Evolutionary conservation across 306 rosid genomes (phyloP).

Genomic region (Clitoria ternatea): DNA sequence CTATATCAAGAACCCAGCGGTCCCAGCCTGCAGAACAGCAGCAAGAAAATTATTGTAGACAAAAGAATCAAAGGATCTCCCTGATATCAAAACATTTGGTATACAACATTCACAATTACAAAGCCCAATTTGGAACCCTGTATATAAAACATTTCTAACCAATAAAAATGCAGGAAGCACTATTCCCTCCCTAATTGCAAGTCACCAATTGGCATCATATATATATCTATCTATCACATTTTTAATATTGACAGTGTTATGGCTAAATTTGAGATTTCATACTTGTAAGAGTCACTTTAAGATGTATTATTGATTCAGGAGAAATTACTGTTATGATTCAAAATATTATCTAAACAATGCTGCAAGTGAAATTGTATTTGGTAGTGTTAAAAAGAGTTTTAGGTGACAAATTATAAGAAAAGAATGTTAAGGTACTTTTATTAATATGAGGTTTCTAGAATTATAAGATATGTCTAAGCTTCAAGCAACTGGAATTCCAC

Average conservation of each 20-base stretch:
- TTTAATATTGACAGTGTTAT: neutral
- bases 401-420: too few relatives aligned
- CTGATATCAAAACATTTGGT: neutral
- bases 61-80: neutral
- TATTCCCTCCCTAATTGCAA: neutral
- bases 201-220: neutral
- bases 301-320: neutral
- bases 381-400: neutral
- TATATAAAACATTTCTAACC: neutral
- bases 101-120: neutral
- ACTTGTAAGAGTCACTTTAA: neutral
- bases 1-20: neutral
- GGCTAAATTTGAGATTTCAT: neutral
- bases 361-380: neutral
- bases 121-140: neutral
- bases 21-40: neutral
- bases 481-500: neutral
- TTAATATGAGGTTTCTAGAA: too few relatives aligned
- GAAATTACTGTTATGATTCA: neutral
- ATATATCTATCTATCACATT: neutral
- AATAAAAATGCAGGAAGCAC: neutral
- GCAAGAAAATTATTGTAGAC: neutral
- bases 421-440: too few relatives aligned
- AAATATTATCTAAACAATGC: neutral
- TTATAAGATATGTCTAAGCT: neutral